Evolutionary conservation across 2,329 filamentous ascomycete species (phyloP).

Genomic region (Sarocladium strictum): DNA sequence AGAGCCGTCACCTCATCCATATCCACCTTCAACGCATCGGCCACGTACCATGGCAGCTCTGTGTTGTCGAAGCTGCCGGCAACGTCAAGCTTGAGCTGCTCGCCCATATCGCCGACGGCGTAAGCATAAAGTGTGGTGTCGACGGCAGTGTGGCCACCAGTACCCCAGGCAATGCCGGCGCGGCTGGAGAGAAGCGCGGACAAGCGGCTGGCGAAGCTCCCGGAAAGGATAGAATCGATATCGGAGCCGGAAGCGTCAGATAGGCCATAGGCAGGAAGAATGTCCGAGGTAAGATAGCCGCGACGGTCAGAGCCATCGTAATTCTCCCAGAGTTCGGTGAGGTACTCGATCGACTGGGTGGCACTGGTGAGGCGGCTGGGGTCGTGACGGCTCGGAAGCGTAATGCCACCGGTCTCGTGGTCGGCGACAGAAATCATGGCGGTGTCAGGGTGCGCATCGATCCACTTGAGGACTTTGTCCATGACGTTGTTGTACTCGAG

Average conservation of each 20-base stretch:
- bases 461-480: slow-evolving; percentile 27
- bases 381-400: slow-evolving; percentile 25
- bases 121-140: slow-evolving; percentile 29
- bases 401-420: slow-evolving; percentile 32
- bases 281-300: slow-evolving; percentile 17
- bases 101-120: slow-evolving; percentile 18
- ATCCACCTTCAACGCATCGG: slow-evolving; percentile 20
- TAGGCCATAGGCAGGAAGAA: slow-evolving; percentile 25
- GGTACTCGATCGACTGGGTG: slow-evolving; percentile 20
- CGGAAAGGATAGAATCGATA: slow-evolving; percentile 18
- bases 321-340: slow-evolving; percentile 18
- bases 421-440: slow-evolving; percentile 30
- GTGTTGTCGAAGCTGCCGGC: slow-evolving; percentile 24
- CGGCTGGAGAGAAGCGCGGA: slow-evolving; percentile 21
- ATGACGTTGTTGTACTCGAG: slow-evolving; percentile 31
- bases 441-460: slow-evolving; percentile 29
- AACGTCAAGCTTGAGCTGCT: slow-evolving; percentile 18
- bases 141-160: slow-evolving; percentile 28
- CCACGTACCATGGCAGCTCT: slow-evolving; percentile 22
- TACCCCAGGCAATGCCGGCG: slow-evolving; percentile 27
- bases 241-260: slow-evolving; percentile 19
- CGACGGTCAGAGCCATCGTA: slow-evolving; percentile 23
- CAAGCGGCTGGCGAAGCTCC: slow-evolving; percentile 19
- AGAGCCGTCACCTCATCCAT: slow-evolving; percentile 19
- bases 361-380: slow-evolving; percentile 21